Percentiles rank a stretch among this genome's conserved stretches.
Conservation (phyloP, 2,329 filamentous ascomycete genomes). For the Aspergillus sp. region DNA sequence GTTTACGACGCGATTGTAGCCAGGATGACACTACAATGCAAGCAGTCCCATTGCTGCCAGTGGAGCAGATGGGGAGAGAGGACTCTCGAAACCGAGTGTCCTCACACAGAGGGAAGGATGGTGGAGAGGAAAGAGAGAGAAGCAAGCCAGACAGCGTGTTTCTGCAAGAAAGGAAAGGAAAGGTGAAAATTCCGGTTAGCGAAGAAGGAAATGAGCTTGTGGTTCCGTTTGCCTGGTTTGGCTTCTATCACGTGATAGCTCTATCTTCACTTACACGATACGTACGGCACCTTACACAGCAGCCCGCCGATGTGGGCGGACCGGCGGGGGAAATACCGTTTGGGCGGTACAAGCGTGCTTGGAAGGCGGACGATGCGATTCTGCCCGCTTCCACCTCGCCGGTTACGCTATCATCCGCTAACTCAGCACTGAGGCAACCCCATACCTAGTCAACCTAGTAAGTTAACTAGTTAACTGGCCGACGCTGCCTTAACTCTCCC, state of each 20-base stretch:
- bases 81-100: slow-evolving; percentile 32
- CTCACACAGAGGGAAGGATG: slow-evolving; percentile 11
- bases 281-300: background rate
- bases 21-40: slow-evolving; percentile 29
- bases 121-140: slow-evolving; percentile 11
- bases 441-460: background rate
- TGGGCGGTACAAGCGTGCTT: background rate
- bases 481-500: background rate
- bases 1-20: slow-evolving; percentile 33
- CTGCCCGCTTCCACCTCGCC: slow-evolving; percentile 38
- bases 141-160: slow-evolving; percentile 13
- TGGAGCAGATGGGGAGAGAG: slow-evolving; percentile 22
- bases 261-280: background rate
- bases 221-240: slow-evolving; percentile 25
- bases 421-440: background rate
- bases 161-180: slow-evolving; percentile 15
- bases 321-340: background rate
- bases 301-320: background rate
- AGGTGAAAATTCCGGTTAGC: slow-evolving; percentile 34
- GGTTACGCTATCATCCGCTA: slow-evolving; percentile 15
- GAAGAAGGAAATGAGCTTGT: slow-evolving; percentile 26
- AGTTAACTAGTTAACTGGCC: no score
- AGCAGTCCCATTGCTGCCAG: slow-evolving; percentile 42
- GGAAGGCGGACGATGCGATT: slow-evolving; percentile 36
- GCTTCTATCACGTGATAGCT: slow-evolving; percentile 22